Conservation (phyloP, 1,284 basidiomycete genomes). For the Quambalaria eucalypti region DNA sequence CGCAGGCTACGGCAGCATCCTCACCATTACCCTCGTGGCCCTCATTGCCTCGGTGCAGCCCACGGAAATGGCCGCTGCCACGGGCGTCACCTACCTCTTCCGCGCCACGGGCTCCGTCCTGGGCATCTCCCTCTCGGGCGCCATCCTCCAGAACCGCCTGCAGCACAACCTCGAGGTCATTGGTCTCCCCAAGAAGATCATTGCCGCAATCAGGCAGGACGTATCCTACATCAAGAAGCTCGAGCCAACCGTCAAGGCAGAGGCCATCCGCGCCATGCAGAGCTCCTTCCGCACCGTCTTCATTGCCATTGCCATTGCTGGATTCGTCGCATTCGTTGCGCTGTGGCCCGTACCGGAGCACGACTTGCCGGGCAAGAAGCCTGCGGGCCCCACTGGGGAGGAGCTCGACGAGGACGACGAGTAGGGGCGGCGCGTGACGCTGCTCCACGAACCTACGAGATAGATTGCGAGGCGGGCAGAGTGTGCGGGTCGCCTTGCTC, state of each 20-base stretch:
- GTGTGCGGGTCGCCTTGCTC: too few relatives aligned
- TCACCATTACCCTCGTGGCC: conserved; percentile 47
- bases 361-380: conserved; percentile 40
- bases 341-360: conserved; percentile 46
- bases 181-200: conserved; percentile 36
- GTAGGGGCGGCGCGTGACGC: too few relatives aligned
- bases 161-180: conserved; percentile 32
- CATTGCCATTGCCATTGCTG: conserved; percentile 41
- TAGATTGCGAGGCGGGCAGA: too few relatives aligned
- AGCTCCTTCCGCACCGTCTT: conserved; percentile 47
- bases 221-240: conserved; percentile 38
- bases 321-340: conserved; percentile 36
- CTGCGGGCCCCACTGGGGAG: conserved; percentile 13
- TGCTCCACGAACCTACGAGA: too few relatives aligned
- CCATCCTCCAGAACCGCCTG: conserved; percentile 47
- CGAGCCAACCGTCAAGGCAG: conserved; percentile 10
- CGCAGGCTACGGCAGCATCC: conserved; percentile 43
- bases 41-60: conserved; percentile 47
- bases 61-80: conserved; percentile 45
- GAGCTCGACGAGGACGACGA: conserved; percentile 24
- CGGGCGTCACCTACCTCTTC: conserved; percentile 48
- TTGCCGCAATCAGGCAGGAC: conserved; percentile 42
- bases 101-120: conserved; percentile 48
- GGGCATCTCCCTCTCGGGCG: conserved; percentile 47
- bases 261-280: conserved; percentile 46